Evolutionary conservation across 495 filamentous ascomycete species (phyloP), one percentile per base, ranked within the genome.

Genomic region (Darksidea phi): DNA sequence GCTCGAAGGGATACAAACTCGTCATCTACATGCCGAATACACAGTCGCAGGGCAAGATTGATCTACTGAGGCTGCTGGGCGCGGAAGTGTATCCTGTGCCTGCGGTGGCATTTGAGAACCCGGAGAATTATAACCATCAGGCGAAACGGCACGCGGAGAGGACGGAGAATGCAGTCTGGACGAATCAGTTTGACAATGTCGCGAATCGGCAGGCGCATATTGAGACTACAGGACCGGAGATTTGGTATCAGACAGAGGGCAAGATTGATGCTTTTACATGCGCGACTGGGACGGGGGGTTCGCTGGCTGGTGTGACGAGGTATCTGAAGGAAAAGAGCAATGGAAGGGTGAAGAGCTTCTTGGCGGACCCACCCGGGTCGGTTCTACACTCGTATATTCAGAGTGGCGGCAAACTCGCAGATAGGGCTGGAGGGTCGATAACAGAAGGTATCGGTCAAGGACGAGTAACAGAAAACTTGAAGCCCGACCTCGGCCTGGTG

Each of bases 1-100:
- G 94, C 43, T 88, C 87, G 24, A 89, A 88, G 70, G 95, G 94
- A 24, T 97, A 98, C 81, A 84, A 87, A 70, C 84, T 95, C 20
- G 91, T 97, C 54, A 98, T 98, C 70, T 98, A 97, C 82, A 98
- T 98, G 94, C 94, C 94, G 67, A 86, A 98, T 79, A 97, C 94
- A 41, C 94, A 98, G 75, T 95, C 91, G 42, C 94, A 95, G 73
- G 94, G 93, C 67, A 98, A 98, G 79, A 87, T 98, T 71, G 95
- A 98, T 74, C 80, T 98, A 58, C 78, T 98, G 42, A 82, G 94
- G 7, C 74, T 98, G 55, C 82, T 98, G 17, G 94, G 94, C 57
- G 94, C 94, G n/a, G 91, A 97, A 71, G 94, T 98, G 12, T 91
- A 92, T 74, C 94, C 94, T n/a, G 94, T 98, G 1, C 94, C 94